A percentile compares a stretch with the other conserved stretches of the same genome.
phyloP scores from a whole-genome alignment of 2,329 filamentous ascomycete species.

The Arthroderma sp. region DNA sequence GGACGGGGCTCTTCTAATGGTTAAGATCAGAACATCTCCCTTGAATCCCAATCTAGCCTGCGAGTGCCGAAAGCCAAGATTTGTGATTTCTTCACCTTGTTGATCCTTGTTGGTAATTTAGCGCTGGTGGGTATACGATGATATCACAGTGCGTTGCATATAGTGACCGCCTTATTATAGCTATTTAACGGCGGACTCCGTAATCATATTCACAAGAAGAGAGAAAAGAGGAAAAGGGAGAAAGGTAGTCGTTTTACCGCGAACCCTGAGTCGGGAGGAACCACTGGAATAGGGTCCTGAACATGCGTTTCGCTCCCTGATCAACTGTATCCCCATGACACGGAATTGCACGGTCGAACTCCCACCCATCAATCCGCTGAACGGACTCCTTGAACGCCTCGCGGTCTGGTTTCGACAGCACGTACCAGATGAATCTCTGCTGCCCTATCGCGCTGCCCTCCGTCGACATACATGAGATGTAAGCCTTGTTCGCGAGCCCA shows the following conservation, averaged over 20 bases:
- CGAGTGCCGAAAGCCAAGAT: no score
- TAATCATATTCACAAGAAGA: no score
- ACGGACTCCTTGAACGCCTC: slow-evolving; percentile 58
- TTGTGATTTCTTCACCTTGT: no score
- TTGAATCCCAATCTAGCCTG: no score
- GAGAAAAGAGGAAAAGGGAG: not conserved
- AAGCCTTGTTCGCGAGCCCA: slow-evolving; percentile 50
- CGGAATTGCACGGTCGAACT: slow-evolving; percentile 73
- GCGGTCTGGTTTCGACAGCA: slow-evolving; percentile 49
- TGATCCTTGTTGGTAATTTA: no score
- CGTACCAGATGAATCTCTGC: slow-evolving; percentile 75
- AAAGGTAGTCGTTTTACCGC: not conserved
- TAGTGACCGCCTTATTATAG: no score
- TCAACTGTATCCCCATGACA: slow-evolving; percentile 91
- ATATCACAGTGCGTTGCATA: no score
- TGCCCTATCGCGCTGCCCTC: slow-evolving; percentile 56
- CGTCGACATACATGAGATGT: slow-evolving; percentile 45
- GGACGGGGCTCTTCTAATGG: no score
- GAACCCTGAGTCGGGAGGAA: slow-evolving; percentile 42
- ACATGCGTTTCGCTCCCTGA: slow-evolving; percentile 58
- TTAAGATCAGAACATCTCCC: no score
- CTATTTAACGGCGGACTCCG: no score
- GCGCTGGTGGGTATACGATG: no score
- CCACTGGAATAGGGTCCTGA: slow-evolving; percentile 71
- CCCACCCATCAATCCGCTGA: slow-evolving; percentile 60